Conservation (phyloP, 768 basidiomycete genomes). For the Leccinum ochraceum region DNA sequence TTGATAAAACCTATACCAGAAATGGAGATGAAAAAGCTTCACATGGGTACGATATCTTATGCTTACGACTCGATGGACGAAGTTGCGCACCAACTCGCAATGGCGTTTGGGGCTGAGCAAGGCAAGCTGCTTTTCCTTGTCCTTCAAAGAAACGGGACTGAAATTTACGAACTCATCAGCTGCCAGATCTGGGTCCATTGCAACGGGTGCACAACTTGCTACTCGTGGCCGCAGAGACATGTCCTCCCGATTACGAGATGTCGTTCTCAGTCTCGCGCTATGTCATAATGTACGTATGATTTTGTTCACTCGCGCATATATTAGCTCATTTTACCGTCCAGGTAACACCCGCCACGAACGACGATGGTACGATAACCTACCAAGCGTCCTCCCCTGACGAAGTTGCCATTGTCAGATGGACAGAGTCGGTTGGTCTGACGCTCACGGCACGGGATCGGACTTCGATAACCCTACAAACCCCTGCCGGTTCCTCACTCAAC, state of each 20-base stretch:
- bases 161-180: slow-evolving; percentile 34
- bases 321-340: slow-evolving; percentile 38
- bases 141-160: not conserved
- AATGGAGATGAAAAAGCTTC: slow-evolving; percentile 99
- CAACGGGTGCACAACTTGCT: slow-evolving; percentile 82
- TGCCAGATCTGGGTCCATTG: slow-evolving; percentile 53
- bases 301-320: not conserved
- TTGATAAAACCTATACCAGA: slow-evolving; percentile 47
- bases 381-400: slow-evolving; percentile 99
- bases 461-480: slow-evolving; percentile 80
- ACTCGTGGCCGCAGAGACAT: slow-evolving; percentile 89
- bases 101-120: slow-evolving; percentile 76
- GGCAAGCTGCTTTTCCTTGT: slow-evolving; percentile 34
- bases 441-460: slow-evolving; percentile 89
- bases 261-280: slow-evolving; percentile 87
- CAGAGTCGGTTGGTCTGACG: slow-evolving; percentile 89
- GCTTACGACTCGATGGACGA: slow-evolving; percentile 99
- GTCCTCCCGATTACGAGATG: slow-evolving; percentile 90
- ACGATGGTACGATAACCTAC: slow-evolving; percentile 93
- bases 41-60: slow-evolving; percentile 98
- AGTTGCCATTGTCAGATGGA: slow-evolving; percentile 98
- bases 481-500: slow-evolving; percentile 57
- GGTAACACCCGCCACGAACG: slow-evolving; percentile 95
- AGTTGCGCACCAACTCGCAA: slow-evolving; percentile 86
- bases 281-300: slow-evolving; percentile 82